Conservation (phyloP, 139 green algal genomes). For the Astrephomene gubernaculifera region DNA sequence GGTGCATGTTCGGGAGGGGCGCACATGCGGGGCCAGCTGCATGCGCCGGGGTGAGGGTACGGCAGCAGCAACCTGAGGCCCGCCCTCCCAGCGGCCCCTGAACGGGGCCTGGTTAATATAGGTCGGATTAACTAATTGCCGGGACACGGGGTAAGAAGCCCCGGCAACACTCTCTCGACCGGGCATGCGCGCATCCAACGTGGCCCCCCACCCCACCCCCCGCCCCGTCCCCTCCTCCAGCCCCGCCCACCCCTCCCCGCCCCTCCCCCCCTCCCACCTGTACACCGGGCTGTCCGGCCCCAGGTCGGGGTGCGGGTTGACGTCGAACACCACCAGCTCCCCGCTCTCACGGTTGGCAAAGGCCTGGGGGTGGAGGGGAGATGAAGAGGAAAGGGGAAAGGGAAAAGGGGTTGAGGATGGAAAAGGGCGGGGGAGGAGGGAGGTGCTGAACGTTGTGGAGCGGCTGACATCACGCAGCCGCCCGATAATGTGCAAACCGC, state of each 20-base stretch:
- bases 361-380: conserved; percentile 1
- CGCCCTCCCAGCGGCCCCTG: conserved; percentile 25
- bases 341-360: conserved; percentile 5
- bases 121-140: conserved; percentile 38
- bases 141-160: conserved; percentile 25
- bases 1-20: too few species aligned
- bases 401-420: not conserved
- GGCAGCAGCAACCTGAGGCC: not conserved
- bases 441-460: not conserved
- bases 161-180: conserved; percentile 46
- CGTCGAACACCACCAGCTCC: conserved; percentile 33
- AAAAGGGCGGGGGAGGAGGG: not conserved
- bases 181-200: not conserved
- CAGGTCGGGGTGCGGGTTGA: conserved; percentile 31
- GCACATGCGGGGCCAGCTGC: too few species aligned
- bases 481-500: too few species aligned
- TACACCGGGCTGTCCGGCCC: conserved; percentile 20
- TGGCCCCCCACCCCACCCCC: too few species aligned
- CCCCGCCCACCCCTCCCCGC: not conserved
- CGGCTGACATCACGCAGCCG: too few species aligned
- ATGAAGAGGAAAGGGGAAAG: too few species aligned
- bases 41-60: not conserved
- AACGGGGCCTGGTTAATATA: conserved; percentile 41
- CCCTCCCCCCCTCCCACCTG: not conserved
- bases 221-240: not conserved